A percentile compares a stretch with the other conserved stretches of the same genome.
Evolutionary conservation across 139 green algal species (phyloP).

Genomic region (Chlamydomonas urium): DNA sequence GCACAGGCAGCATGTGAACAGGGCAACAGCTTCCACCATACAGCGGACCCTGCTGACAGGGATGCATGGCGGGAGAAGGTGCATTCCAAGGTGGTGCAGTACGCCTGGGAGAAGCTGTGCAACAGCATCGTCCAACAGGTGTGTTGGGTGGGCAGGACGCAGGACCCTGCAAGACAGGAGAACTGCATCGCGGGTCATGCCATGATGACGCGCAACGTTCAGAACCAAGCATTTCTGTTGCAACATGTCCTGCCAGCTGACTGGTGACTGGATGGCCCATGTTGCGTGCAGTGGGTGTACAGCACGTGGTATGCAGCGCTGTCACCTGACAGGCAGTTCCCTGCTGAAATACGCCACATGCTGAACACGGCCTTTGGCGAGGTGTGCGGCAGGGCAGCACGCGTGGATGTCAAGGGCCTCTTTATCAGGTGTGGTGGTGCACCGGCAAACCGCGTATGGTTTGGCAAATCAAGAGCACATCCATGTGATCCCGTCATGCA

Average conservation of each 20-base stretch:
- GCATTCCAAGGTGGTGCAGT: slow-evolving; percentile 23
- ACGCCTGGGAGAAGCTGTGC: slow-evolving; percentile 26
- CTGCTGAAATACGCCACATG: slow-evolving; percentile 51
- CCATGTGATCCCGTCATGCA: not conserved
- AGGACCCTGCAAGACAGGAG: not conserved
- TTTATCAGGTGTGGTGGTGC: slow-evolving; percentile 45
- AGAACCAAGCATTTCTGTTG: not conserved
- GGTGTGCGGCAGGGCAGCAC: slow-evolving; percentile 38
- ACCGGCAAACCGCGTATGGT: not conserved
- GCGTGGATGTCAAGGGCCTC: slow-evolving; percentile 47
- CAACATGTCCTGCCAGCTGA: not conserved
- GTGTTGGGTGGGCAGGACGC: not conserved
- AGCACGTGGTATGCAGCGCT: slow-evolving; percentile 68
- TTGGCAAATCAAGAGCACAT: not conserved
- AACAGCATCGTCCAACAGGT: slow-evolving; percentile 26
- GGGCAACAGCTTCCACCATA: not conserved
- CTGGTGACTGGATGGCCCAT: not conserved
- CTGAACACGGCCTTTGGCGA: slow-evolving; percentile 70
- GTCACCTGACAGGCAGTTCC: slow-evolving; percentile 74
- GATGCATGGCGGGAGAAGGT: slow-evolving; percentile 4
- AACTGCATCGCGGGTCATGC: not conserved
- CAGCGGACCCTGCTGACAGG: not conserved
- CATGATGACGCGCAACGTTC: not conserved
- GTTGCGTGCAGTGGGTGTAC: slow-evolving; percentile 68
- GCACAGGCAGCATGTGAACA: not conserved